Base-by-base conservation (phyloP, 2,329 filamentous ascomycete species). In the Aspergillus calidoustus region DNA sequence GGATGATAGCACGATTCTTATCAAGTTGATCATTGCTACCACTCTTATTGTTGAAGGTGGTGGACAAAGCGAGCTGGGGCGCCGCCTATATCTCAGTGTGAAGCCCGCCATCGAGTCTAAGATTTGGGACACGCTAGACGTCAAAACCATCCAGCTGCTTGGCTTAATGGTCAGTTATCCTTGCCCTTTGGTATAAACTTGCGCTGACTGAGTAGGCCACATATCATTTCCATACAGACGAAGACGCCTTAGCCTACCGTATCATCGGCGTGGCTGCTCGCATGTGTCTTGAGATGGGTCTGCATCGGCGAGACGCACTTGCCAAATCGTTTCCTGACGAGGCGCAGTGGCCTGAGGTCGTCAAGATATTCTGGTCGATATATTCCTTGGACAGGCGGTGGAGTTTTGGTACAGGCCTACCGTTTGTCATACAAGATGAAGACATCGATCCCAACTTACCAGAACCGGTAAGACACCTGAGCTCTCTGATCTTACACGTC, bases 321-420 rank as follows among this genome's bases (percentile, higher is more conserved):
- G 80, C 88, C 57, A 86, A 85, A 61, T 81, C 83, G 19, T 91
- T 94, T 51, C 78, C 83, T 7, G 86, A 90, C 65, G 87, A 91
- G 49, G 82, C 87, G 47, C 90, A 93, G 64, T 85, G 91, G 53
- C 82, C 83, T 54, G 84, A 87, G 54, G 88, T 90, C 0, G 83
- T 91, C 30, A 86, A 89, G 54, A 86, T 91, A 15, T 96, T 96
- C 75, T 97, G 92, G 93, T 88, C 90, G 1, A 88, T 93, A 19
- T 96, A 95, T 71, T 89, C 93, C 4, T 81, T 97, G 44, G 93
- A 97, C 73, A 84, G 92, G 44, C 84, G 93, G 54, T 97, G 92
- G 92, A 92, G 90, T 65, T 92, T 97, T 68, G 91, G 90, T n/a
- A 93, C 91, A 0, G 93, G 93, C 0, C 84, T 97, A 75, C 93